phyloP scores from a whole-genome alignment of 345 rosid species.

The Camelina neglecta region DNA sequence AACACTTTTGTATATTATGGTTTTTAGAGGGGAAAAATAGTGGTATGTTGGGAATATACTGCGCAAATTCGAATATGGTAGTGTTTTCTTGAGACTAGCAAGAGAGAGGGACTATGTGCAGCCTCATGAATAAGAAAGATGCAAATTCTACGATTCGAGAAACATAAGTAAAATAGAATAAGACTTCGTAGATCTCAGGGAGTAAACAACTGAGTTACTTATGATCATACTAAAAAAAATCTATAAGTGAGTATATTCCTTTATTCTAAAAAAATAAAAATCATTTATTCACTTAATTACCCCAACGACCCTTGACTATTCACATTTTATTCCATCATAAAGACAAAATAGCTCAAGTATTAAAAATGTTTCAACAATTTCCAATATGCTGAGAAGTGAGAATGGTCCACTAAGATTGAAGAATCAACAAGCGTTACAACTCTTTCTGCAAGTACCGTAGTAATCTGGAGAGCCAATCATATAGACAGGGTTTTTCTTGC shows the following conservation, averaged over 20 bases:
- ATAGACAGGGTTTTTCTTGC: slow-evolving; percentile 81
- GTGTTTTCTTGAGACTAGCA: background rate
- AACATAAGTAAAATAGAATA: background rate
- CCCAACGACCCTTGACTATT: background rate
- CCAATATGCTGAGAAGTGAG: background rate
- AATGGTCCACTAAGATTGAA: slow-evolving; percentile 8
- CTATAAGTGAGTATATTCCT: background rate
- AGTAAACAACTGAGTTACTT: background rate
- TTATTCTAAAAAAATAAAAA: background rate
- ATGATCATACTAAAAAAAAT: background rate
- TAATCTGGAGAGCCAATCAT: slow-evolving; percentile 94
- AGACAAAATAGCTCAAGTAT: background rate
- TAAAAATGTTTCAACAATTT: slow-evolving; percentile 11
- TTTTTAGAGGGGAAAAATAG: background rate
- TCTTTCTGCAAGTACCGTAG: slow-evolving; percentile 88
- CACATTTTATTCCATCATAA: background rate
- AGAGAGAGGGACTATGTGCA: background rate
- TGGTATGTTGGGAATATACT: background rate
- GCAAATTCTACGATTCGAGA: background rate
- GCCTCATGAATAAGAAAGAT: background rate
- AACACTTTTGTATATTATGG: background rate
- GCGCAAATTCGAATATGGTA: background rate
- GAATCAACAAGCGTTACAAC: slow-evolving; percentile 69
- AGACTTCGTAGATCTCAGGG: background rate
- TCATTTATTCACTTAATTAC: background rate